A percentile compares a stretch with the other conserved stretches of the same genome.
Evolutionary conservation across 1,139 yeast species (phyloP).

Genomic region (Diutina siamensis): DNA sequence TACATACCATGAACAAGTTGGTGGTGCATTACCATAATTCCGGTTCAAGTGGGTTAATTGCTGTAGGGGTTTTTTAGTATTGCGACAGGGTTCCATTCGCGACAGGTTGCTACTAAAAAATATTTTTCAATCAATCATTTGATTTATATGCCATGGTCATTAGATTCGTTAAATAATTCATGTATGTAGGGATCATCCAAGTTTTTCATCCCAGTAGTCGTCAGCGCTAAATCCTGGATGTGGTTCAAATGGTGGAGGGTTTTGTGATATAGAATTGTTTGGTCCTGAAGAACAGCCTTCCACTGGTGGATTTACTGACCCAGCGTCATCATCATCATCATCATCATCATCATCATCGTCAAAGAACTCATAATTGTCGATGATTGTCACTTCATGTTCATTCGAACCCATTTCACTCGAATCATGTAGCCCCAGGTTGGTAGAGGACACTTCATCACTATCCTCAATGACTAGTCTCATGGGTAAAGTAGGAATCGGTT

Average conservation of each 20-base stretch:
- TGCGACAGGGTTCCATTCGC: too few relatives aligned
- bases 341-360: neutral
- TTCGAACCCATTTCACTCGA: too few relatives aligned
- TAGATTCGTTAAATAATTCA: too few relatives aligned
- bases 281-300: neutral
- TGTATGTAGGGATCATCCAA: neutral
- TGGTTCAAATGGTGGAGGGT: constrained; percentile 24
- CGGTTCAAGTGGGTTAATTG: neutral
- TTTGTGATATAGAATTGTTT: neutral
- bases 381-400: neutral
- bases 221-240: constrained; percentile 22
- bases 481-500: neutral
- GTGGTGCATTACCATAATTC: neutral
- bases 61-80: too few relatives aligned
- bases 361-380: neutral
- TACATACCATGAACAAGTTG: neutral
- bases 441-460: neutral
- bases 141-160: neutral
- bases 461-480: neutral
- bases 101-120: too few relatives aligned
- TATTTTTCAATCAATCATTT: too few relatives aligned
- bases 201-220: constrained; percentile 26
- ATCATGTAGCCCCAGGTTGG: too few relatives aligned
- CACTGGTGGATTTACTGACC: neutral
- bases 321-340: neutral